Percentiles rank a stretch among this genome's conserved stretches.
phyloP scores from a whole-genome alignment of 768 basidiomycete genomes.

The Naganishia vaughanmartiniae region DNA sequence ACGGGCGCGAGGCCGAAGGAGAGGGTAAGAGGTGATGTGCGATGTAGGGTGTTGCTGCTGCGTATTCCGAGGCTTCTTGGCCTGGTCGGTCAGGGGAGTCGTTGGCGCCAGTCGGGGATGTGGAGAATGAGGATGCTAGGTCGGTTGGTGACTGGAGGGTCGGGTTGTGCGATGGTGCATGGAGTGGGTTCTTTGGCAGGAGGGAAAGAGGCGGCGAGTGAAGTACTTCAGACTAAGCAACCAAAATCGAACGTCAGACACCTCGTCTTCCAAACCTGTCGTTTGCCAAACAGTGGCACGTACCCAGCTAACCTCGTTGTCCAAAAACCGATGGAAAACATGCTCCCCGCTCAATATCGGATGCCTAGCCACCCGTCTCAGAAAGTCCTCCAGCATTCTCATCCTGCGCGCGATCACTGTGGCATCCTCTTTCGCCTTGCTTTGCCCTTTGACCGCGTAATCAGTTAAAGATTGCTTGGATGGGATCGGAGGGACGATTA shows the following conservation, averaged over 20 bases:
- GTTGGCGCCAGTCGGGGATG: constrained; percentile 29
- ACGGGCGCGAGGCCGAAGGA: constrained; percentile 79
- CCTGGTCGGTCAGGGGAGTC: constrained; percentile 18
- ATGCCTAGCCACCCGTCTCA: constrained; percentile 83
- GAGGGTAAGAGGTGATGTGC: constrained; percentile 65
- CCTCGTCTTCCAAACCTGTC: background rate
- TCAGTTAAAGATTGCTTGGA: constrained; percentile 93
- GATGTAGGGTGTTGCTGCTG: constrained; percentile 38
- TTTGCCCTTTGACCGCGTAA: constrained; percentile 85
- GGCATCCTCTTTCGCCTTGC: constrained; percentile 91
- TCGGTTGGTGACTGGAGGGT: constrained; percentile 54
- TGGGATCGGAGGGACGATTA: constrained; percentile 96
- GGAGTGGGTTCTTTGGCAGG: constrained; percentile 91
- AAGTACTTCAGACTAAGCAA: constrained; percentile 74
- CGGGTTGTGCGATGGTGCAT: constrained; percentile 91
- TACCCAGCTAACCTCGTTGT: constrained; percentile 90
- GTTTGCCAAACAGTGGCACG: constrained; percentile 28
- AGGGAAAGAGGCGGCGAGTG: constrained; percentile 87
- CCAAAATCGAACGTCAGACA: background rate
- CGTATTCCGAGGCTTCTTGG: constrained; percentile 12
- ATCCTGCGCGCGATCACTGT: constrained; percentile 86
- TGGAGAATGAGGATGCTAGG: constrained; percentile 26
- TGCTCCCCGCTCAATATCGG: constrained; percentile 95
- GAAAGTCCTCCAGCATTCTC: constrained; percentile 90
- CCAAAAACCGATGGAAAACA: constrained; percentile 91